Evolutionary conservation across 805 yeast species (phyloP).

Genomic region (Ogataea zsoltii): DNA sequence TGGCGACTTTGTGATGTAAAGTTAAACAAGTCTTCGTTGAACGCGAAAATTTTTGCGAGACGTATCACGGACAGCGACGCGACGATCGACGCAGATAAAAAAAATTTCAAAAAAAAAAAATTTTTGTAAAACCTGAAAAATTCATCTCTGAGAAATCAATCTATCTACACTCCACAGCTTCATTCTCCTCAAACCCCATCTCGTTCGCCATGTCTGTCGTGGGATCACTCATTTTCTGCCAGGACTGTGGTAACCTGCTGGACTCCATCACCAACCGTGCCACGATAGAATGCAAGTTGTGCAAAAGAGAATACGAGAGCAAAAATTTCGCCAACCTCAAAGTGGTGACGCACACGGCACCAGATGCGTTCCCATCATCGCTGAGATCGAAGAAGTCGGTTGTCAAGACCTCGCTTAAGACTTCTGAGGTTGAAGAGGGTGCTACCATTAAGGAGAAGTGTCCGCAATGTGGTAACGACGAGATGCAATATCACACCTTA

Average conservation of each 20-base stretch:
- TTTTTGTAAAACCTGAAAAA: not conserved
- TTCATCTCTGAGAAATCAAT: too few relatives aligned
- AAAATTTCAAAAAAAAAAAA: conserved; percentile 7
- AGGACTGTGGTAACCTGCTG: conserved; percentile 86
- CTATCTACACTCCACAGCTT: not conserved
- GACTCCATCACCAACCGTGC: conserved; percentile 60
- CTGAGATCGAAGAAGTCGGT: conserved; percentile 80
- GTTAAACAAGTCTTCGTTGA: conserved; percentile 2
- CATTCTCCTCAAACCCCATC: not conserved
- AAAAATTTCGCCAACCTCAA: conserved; percentile 70
- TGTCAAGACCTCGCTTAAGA: conserved; percentile 80
- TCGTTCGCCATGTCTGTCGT: conserved; percentile 77
- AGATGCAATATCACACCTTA: conserved; percentile 95
- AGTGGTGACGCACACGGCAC: conserved; percentile 85
- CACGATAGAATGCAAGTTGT: conserved; percentile 56
- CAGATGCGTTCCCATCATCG: conserved; percentile 91
- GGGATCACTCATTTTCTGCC: conserved; percentile 92
- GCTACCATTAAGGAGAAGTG: conserved; percentile 97
- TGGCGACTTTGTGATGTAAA: not conserved
- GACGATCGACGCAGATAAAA: conserved; percentile 3
- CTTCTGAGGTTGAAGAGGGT: conserved; percentile 85
- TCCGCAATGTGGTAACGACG: conserved; percentile 98
- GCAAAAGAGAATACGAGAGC: conserved; percentile 42
- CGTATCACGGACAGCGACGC: conserved; percentile 5
- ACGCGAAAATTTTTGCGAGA: conserved; percentile 15